Conservation (phyloP, 768 basidiomycete genomes). For the Mycena albidolilacea region DNA sequence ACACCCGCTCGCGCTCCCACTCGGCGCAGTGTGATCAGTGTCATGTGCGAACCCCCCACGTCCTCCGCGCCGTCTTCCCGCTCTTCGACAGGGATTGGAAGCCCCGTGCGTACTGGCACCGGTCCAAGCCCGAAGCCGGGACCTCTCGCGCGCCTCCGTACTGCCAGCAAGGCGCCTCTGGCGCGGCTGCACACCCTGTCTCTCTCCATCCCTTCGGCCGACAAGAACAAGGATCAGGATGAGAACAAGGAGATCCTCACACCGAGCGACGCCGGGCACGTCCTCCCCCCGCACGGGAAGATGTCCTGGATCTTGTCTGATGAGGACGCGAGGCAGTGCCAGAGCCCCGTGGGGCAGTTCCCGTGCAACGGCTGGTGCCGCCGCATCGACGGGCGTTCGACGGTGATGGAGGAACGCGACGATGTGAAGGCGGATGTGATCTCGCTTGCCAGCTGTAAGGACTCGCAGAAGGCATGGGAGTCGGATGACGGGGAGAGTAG, state of each 20-base stretch:
- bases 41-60: slow-evolving; percentile 12
- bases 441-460: slow-evolving; percentile 40
- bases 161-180: not conserved
- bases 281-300: not conserved
- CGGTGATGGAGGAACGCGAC: not conserved
- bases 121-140: not conserved
- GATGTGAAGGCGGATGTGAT: slow-evolving; percentile 35
- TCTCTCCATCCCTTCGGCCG: not conserved
- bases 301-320: not conserved
- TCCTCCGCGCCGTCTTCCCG: slow-evolving; percentile 5
- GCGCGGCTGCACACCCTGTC: not conserved
- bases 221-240: not conserved
- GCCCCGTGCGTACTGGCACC: not conserved
- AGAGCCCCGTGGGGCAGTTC: slow-evolving; percentile 27
- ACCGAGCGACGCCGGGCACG: not conserved
- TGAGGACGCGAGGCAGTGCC: not conserved
- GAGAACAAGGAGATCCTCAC: slow-evolving; percentile 1
- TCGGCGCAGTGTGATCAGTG: slow-evolving; percentile 8
- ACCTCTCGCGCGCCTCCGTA: not conserved
- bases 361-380: slow-evolving; percentile 32
- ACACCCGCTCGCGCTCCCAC: not conserved
- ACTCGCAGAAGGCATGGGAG: slow-evolving; percentile 39
- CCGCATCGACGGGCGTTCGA: not conserved
- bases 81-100: not conserved
- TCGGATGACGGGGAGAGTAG: slow-evolving; percentile 28